Evolutionary conservation across 192 early-diverging fungal species (phyloP), one percentile per base, ranked within the genome.

Genomic region (Rhizoclosmatium sp.): DNA sequence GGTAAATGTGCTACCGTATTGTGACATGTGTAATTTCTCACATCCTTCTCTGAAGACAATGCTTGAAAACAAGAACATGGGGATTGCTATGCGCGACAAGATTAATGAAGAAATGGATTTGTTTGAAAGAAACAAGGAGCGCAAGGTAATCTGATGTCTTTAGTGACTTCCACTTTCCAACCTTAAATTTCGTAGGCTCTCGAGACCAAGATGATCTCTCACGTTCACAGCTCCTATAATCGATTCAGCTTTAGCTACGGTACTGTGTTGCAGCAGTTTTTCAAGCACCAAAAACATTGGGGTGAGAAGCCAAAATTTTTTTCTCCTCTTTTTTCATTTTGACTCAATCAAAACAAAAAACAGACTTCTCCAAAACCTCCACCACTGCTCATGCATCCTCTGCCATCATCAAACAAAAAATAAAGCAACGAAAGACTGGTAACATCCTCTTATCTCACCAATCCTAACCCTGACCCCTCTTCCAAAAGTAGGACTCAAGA

Each of bases 171-270:
- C 16, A 54, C 9, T 54, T 54, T 54, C 16, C 51, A 54, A 54
- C 16, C 16, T 7, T 54, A 12, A 16, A 45, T 69, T 69, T 21
- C 2, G 10, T 44, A 69, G 67, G 67, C n/a, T n/a, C 12, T 23
- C n/a, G 46, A 69, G 14, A 47, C 9, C 14, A 69, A 69, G 46
- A 69, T 69, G 45, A 69, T 3, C 7, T 12, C 9, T 46, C 42
- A n/a, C 67, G 67, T 47, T 9, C 42, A 47, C 3, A 23, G 16
- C 46, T 51, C 70, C 7, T 71, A 56, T 21, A 71, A 71, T 71
- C 49, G 70, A 21, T 71, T 71, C 40, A 21, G 45, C n/a, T 71
- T 71, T 49, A 48, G 16, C 4, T 58, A 58, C 31, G 70, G 70
- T 7, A 47, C 70, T 31, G 47, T 44, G 12, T 47, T 71, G 2